Conservation (phyloP, 495 filamentous ascomycete species). For the Tuber magnatum region DNA sequence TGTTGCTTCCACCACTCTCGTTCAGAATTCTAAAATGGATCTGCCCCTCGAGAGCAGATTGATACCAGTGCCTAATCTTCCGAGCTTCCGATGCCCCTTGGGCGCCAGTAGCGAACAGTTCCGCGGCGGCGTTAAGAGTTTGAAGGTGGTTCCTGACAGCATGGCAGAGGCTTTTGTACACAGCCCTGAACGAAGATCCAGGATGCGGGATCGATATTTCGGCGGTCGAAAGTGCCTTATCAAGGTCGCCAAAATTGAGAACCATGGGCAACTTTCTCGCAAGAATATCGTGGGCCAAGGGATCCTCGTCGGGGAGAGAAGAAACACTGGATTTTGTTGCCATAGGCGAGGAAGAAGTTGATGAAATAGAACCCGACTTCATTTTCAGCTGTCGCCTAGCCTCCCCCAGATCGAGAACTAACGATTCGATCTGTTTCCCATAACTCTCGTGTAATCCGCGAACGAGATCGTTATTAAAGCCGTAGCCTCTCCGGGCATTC, state of each 20-base stretch:
- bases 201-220: constrained; percentile 35
- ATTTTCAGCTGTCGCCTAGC: constrained; percentile 31
- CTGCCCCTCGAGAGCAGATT: constrained; percentile 19
- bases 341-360: neutral
- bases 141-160: constrained; percentile 31
- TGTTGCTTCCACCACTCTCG: constrained; percentile 19
- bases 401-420: constrained; percentile 35
- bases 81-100: constrained; percentile 13
- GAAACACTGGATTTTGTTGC: constrained; percentile 5
- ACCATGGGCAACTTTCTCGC: constrained; percentile 21
- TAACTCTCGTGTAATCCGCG: constrained; percentile 35
- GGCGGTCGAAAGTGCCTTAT: constrained; percentile 20
- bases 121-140: constrained; percentile 26
- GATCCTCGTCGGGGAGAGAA: constrained; percentile 4
- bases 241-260: constrained; percentile 32
- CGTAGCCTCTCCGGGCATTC: constrained; percentile 30
- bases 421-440: constrained; percentile 32
- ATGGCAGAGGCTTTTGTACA: constrained; percentile 23
- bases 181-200: constrained; percentile 26
- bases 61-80: constrained; percentile 29
- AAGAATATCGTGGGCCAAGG: neutral
- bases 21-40: constrained; percentile 32
- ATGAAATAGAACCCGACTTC: neutral
- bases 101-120: constrained; percentile 25
- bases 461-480: constrained; percentile 32